phyloP scores from a whole-genome alignment of 495 filamentous ascomycete species.

The Talaromyces proteolyticus region DNA sequence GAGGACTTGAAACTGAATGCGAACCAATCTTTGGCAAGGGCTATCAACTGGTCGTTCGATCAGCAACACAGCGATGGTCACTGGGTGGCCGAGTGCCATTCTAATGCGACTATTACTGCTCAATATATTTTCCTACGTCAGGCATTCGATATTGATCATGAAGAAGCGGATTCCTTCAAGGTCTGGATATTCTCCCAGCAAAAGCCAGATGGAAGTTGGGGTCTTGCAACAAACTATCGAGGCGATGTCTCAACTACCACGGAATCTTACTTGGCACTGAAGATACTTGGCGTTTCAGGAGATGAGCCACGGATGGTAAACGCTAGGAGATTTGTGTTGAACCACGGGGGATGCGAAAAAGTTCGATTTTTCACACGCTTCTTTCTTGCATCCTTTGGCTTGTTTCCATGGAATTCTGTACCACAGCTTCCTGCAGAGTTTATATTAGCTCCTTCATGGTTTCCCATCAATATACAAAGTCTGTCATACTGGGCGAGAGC shows the following conservation, averaged over 20 bases:
- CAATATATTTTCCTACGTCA: constrained; percentile 30
- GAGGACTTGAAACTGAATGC: too few species aligned
- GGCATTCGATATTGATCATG: constrained; percentile 17
- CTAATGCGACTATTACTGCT: constrained; percentile 27
- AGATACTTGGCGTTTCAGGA: constrained; percentile 22
- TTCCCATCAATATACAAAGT: constrained; percentile 30
- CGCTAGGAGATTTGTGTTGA: constrained; percentile 21
- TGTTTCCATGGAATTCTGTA: constrained; percentile 33
- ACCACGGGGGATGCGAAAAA: constrained; percentile 28
- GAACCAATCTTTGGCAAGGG: too few species aligned
- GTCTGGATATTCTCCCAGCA: constrained; percentile 20
- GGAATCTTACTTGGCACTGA: constrained; percentile 36
- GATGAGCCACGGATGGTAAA: constrained; percentile 16
- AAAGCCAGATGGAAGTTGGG: constrained; percentile 33
- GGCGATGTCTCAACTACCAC: constrained; percentile 30
- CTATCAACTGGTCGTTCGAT: too few species aligned
- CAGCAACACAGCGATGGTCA: too few species aligned
- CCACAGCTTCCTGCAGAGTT: constrained; percentile 35
- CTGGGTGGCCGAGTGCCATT: constrained; percentile 29
- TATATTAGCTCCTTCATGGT: constrained; percentile 22
- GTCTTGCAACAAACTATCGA: constrained; percentile 23
- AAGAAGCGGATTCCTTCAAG: constrained; percentile 8
- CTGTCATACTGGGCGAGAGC: constrained; percentile 31
- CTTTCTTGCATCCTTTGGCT: constrained; percentile 33
- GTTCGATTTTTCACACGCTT: constrained; percentile 33